Evolutionary conservation across 1,139 yeast species (phyloP), one percentile per base, ranked within the genome.

Genomic region (Pichia sp.): DNA sequence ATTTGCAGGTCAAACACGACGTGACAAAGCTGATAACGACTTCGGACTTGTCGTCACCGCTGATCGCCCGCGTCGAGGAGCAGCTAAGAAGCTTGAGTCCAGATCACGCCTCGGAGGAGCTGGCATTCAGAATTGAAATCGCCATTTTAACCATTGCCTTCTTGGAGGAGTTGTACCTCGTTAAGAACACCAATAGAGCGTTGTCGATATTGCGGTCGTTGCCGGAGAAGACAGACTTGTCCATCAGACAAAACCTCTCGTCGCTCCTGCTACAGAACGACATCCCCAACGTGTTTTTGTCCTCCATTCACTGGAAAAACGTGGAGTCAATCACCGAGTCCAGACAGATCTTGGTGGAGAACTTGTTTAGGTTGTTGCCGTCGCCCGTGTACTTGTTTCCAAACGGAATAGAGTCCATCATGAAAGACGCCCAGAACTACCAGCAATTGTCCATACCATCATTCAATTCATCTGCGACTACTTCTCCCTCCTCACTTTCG

Each of bases 381-480:
- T 79, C 86, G 0, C 73, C 76, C 51, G 77, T 78, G 51, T 71
- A 81, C 68, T 73, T 83, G 3, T 84, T 85, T 0, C 75, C 78
- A 42, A 75, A 76, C 48, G 69, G 88, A 33, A 67, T 84, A 5
- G 73, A 77, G 24, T 72, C 76, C 3, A 64, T 83, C 36, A 62
- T 84, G n/a, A 69, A 72, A 9, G 85, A 83, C 60, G 80, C 87
- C 0, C 65, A 76, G n/a, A 66, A 69, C 44, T 73, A 74, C 55
- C 85, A 83, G 64, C 70, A 73, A 34, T 55, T 66, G 14, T 60
- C 63, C 6, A 41, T 53, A 4, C 61, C 59, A 6, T 40, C 48
- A 2, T 46, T 56, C 16, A 30, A 30, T 3, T 6, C 40, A 4
- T 33, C n/a, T 16, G 24, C 46, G 8, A 10, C 8, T 8, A 17